Base-by-base conservation (phyloP, 164 flowering plant species). In the Macadamia integrifolia region DNA sequence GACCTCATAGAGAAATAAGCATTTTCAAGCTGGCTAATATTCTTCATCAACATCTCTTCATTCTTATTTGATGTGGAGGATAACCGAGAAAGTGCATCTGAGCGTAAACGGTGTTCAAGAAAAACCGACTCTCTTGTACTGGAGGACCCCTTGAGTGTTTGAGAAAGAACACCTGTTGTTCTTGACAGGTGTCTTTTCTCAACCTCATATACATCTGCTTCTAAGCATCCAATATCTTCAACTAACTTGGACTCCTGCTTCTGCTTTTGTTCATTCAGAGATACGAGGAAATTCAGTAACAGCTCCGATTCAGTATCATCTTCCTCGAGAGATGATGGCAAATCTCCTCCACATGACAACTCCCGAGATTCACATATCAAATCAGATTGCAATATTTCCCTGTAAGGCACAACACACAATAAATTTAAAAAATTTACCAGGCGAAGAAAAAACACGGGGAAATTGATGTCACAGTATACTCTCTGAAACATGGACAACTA, bases 311-410 rank as follows among this genome's bases (percentile, higher is more conserved):
- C 96, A n/a, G 71, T 72, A 65, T 89, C 88, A 68, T 88, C 89
- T 70, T 86, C 84, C 6, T 81, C 82, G 69, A 81, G 59, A 53
- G 91, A 76, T 44, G 77, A 63, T 62, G 88, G 71, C 43, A 69
- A 67, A n/a, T 83, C 83, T 65, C 79, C 84, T 58, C 71, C 76
- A 72, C 64, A 60, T 6, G 60, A 65, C 30, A 78, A 68, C 31
- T 83, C 86, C 65, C 62, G 81, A 56, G 78, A 60, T 68, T 80
- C 88, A 70, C 66, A 66, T 12, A 87, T 71, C 31, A 91, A 72
- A 67, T 85, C 96, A 74, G 93, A 95, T 62, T 86, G 84, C 57
- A 92, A 76, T 55, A 95, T 83, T 70, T 86, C 89, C 81, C 99
- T 95, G 92, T 76, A 52, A 71, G 29, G 68, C n/a, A 75, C 9